Evolutionary conservation across 169 alveolate genomes (phyloP).

Genomic region (Plasmodium cynomolgi): DNA sequence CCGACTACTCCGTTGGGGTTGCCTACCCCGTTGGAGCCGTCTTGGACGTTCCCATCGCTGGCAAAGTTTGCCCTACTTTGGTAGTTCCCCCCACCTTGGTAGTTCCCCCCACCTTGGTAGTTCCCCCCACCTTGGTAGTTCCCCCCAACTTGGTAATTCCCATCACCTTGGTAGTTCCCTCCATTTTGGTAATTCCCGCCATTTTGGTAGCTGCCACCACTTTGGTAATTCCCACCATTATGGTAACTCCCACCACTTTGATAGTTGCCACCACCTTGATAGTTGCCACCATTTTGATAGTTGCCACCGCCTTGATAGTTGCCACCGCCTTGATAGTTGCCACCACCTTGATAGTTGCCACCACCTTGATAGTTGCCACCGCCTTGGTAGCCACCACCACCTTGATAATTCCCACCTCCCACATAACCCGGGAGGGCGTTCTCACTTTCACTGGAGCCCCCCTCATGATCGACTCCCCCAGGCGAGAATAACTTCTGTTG

Average conservation of each 20-base stretch:
- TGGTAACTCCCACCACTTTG: not conserved
- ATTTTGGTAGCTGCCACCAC: not conserved
- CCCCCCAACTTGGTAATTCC: no score
- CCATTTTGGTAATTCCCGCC: not conserved
- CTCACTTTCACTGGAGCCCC: slow-evolving; percentile 15
- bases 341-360: no score
- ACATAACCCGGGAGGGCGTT: not conserved
- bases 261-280: not conserved
- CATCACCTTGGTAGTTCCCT: no score
- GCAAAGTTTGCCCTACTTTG: not conserved
- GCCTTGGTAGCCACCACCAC: not conserved
- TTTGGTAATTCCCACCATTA: not conserved
- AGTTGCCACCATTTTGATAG: not conserved
- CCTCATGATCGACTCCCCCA: slow-evolving; percentile 16
- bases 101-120: no score
- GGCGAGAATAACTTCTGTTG: slow-evolving; percentile 54
- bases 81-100: no score
- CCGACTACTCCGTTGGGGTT: not conserved
- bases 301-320: not conserved
- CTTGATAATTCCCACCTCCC: not conserved
- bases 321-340: no score
- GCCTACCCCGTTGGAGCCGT: not conserved
- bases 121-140: no score
- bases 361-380: slow-evolving; percentile 9
- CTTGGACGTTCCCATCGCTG: not conserved